Evolutionary conservation across 2,329 filamentous ascomycete genomes (phyloP).

Genomic region (Fusarium stilboides): DNA sequence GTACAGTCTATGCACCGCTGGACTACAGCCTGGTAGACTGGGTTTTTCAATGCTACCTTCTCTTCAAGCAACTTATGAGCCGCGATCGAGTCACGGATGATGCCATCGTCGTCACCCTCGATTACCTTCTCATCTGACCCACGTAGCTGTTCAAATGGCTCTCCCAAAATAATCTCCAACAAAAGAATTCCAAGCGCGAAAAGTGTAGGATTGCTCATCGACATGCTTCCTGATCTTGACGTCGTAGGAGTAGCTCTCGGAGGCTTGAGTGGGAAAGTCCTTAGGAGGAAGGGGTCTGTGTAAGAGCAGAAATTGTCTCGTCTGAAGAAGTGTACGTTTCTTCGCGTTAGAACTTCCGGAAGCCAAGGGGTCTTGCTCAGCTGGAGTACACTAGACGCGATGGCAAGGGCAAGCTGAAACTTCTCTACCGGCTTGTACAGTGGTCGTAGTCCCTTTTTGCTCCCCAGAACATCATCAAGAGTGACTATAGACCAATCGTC

Average conservation of each 20-base stretch:
- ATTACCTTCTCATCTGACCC: neutral
- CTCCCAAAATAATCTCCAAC: slow-evolving; percentile 27
- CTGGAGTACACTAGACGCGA: slow-evolving; percentile 35
- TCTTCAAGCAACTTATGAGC: slow-evolving; percentile 19
- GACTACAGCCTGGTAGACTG: slow-evolving; percentile 15
- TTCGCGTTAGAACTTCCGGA: slow-evolving; percentile 4
- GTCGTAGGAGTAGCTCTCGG: accelerated
- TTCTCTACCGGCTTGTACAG: slow-evolving; percentile 10
- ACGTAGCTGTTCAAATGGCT: slow-evolving; percentile 15
- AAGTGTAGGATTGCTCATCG: slow-evolving; percentile 14
- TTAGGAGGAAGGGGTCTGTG: slow-evolving; percentile 9
- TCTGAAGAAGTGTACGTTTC: slow-evolving; percentile 22
- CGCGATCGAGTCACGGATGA: neutral
- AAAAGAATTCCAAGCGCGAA: slow-evolving; percentile 31
- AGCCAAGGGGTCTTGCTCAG: slow-evolving; percentile 41
- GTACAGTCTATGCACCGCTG: slow-evolving; percentile 30
- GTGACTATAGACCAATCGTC: slow-evolving; percentile 16
- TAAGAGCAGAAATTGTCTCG: neutral
- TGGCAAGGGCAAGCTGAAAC: slow-evolving; percentile 21
- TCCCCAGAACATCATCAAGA: slow-evolving; percentile 11
- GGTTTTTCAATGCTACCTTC: slow-evolving; percentile 15
- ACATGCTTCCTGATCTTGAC: neutral
- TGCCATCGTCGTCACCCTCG: neutral
- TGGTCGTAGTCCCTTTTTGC: neutral
- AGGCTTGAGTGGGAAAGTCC: accelerated